These are phyloP conservation scores for Daedaleopsis sinensis DNA, from an alignment of 768 basidiomycete genomes.

Conservation along the genomic window DNA sequence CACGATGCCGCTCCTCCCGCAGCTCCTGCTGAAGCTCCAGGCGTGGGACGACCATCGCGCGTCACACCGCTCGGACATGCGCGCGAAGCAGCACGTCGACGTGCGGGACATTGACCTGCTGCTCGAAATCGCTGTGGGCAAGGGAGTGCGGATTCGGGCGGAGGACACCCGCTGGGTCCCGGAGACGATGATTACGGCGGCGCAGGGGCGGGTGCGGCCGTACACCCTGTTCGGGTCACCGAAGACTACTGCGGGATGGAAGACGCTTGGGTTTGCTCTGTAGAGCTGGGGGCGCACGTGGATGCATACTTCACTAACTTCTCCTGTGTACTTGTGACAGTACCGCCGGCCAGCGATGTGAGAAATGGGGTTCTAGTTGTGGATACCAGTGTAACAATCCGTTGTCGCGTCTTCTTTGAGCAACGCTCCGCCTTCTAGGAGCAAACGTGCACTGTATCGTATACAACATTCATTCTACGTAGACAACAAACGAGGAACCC, in stretches of 20 bases:
- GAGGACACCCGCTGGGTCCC: not conserved
- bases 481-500: too few relatives aligned
- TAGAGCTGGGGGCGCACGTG: too few relatives aligned
- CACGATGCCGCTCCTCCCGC: conserved; percentile 31
- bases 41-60: conserved; percentile 34
- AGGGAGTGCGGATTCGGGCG: not conserved
- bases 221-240: not conserved
- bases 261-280: not conserved
- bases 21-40: conserved; percentile 35
- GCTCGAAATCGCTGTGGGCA: not conserved
- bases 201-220: not conserved
- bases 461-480: too few relatives aligned
- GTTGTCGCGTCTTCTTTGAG: too few relatives aligned
- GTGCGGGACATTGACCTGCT: not conserved
- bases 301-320: not conserved
- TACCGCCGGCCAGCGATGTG: too few relatives aligned
- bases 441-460: not conserved
- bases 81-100: conserved; percentile 29
- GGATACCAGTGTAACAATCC: too few relatives aligned
- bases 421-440: too few relatives aligned
- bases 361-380: too few relatives aligned
- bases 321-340: too few relatives aligned
- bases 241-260: not conserved
- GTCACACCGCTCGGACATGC: conserved; percentile 34
- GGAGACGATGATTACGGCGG: not conserved